Evolutionary conservation across 805 yeast genomes (phyloP).

Genomic region (Ogataea polymorpha): DNA sequence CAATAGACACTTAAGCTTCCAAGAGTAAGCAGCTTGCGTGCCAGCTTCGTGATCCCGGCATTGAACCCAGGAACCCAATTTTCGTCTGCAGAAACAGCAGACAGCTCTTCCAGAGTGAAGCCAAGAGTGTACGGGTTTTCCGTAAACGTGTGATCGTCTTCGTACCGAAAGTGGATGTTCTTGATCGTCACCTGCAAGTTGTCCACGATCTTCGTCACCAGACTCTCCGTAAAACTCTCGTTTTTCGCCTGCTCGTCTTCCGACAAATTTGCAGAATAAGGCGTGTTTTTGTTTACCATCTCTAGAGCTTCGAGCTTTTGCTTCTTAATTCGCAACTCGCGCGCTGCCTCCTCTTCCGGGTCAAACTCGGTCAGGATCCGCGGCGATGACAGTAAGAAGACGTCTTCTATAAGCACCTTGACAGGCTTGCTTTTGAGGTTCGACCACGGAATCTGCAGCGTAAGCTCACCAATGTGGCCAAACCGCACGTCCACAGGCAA

Average conservation of each 20-base stretch:
- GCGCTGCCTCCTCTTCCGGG: constrained; percentile 54
- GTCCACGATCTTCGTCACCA: constrained; percentile 87
- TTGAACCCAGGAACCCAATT: constrained; percentile 85
- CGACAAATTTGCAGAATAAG: constrained; percentile 25
- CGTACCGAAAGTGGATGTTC: constrained; percentile 89
- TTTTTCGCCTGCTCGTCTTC: constrained; percentile 47
- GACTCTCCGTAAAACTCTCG: constrained; percentile 81
- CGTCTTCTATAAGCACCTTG: constrained; percentile 80
- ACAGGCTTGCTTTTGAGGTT: constrained; percentile 91
- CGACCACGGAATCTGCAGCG: constrained; percentile 95
- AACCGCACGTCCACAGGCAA: constrained; percentile 84
- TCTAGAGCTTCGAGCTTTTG: constrained; percentile 68
- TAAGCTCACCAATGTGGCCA: constrained; percentile 87
- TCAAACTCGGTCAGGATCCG: constrained; percentile 54
- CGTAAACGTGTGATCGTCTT: constrained; percentile 71
- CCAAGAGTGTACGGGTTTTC: constrained; percentile 81
- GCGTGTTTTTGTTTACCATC: constrained; percentile 49
- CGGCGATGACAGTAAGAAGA: constrained; percentile 79
- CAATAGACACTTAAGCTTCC: constrained; percentile 77
- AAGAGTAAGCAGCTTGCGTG: constrained; percentile 75
- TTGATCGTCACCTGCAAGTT: constrained; percentile 88
- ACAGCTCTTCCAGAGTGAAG: constrained; percentile 74
- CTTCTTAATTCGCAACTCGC: constrained; percentile 59
- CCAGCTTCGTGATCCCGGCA: constrained; percentile 58
- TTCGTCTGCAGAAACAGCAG: constrained; percentile 87